Percentiles rank a stretch among this genome's conserved stretches.
Evolutionary conservation across 1,284 basidiomycete species (phyloP).

Genomic region (Tetrapyrgos nigripes): DNA sequence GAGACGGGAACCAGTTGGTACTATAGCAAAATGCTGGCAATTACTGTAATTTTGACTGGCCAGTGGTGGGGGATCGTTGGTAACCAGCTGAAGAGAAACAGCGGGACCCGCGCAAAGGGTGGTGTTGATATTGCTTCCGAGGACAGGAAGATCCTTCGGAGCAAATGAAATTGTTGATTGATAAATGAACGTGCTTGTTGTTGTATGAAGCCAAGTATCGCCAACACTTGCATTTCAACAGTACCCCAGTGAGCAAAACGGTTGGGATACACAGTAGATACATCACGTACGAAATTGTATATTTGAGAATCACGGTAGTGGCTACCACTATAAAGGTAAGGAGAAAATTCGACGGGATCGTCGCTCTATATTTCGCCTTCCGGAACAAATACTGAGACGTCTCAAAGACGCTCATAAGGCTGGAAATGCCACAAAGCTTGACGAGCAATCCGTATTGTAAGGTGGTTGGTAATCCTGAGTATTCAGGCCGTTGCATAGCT

Average conservation of each 20-base stretch:
- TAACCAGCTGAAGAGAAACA: neutral
- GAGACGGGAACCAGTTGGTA: neutral
- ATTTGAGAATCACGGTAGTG: neutral
- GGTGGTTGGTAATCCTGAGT: neutral
- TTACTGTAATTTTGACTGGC: neutral
- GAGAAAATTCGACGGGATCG: neutral
- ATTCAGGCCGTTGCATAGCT: neutral
- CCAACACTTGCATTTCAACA: neutral
- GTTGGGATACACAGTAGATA: too few species aligned
- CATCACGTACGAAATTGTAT: neutral
- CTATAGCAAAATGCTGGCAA: neutral
- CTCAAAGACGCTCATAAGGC: neutral
- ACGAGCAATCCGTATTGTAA: neutral
- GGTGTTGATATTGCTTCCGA: neutral
- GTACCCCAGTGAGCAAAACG: too few species aligned
- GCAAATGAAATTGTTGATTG: neutral
- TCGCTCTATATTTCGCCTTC: neutral
- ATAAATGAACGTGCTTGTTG: neutral
- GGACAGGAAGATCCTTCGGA: neutral
- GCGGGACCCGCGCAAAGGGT: neutral
- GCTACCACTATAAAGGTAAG: neutral
- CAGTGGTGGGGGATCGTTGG: neutral
- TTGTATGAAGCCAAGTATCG: neutral
- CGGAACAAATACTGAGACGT: neutral
- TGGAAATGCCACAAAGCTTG: neutral